phyloP scores from a whole-genome alignment of 768 basidiomycete species.

The Serendipita indica region DNA sequence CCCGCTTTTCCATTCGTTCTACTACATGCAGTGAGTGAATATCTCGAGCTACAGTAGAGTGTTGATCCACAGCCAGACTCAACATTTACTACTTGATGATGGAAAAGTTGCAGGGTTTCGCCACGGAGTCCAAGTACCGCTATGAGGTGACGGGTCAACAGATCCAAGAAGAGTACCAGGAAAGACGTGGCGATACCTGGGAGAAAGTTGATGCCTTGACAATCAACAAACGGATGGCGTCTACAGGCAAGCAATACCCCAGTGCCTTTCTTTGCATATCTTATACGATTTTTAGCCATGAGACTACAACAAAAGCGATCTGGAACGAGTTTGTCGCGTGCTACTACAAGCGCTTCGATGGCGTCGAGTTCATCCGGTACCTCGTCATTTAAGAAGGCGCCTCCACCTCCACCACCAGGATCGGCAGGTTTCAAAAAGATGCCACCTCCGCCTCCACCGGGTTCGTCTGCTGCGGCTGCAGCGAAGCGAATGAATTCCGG shows the following conservation, averaged over 20 bases:
- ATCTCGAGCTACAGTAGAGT: conserved; percentile 9
- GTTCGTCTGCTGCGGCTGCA: conserved; percentile 15
- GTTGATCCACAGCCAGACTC: conserved; percentile 33
- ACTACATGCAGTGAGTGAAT: conserved; percentile 88
- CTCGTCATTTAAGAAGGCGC: conserved; percentile 12
- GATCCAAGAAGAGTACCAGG: conserved; percentile 64
- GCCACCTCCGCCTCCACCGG: conserved; percentile 26
- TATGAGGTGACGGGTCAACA: conserved; percentile 48
- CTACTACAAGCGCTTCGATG: neutral
- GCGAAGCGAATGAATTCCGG: conserved; percentile 26
- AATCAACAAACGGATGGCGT: conserved; percentile 71
- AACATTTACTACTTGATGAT: conserved; percentile 89
- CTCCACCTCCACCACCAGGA: conserved; percentile 18
- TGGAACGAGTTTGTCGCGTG: neutral
- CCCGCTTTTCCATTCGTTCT: conserved; percentile 96
- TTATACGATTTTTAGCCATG: too few relatives aligned
- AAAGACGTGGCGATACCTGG: conserved; percentile 70
- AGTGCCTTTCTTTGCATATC: neutral
- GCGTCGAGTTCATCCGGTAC: conserved; percentile 17
- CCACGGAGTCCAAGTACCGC: conserved; percentile 50
- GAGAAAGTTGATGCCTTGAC: conserved; percentile 61
- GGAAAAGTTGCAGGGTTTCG: conserved; percentile 84
- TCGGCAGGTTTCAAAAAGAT: conserved; percentile 26
- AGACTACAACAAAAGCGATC: too few relatives aligned
- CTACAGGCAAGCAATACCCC: conserved; percentile 49